Conservation (phyloP, 192 early-diverging fungal species). For the Mortierella claussenii region DNA sequence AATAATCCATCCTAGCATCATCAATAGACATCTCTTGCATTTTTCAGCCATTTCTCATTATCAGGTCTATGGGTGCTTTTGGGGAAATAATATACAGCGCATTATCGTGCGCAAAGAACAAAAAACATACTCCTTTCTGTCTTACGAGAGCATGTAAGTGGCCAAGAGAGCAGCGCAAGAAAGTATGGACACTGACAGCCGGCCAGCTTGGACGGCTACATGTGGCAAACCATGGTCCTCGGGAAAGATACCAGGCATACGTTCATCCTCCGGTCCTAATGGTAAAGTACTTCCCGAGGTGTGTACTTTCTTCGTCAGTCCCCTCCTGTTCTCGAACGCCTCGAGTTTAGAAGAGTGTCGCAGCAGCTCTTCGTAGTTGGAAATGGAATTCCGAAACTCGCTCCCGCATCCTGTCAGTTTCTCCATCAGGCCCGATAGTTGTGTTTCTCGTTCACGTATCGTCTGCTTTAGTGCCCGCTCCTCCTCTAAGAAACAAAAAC, state of each 20-base stretch:
- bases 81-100: background rate
- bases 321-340: too few relatives aligned
- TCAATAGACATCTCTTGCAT: conserved; percentile 42
- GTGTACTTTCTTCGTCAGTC: background rate
- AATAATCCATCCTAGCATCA: conserved; percentile 21
- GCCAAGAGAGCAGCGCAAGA: conserved; percentile 39
- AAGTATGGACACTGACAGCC: conserved; percentile 28
- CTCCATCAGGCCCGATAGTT: conserved; percentile 18
- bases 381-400: too few relatives aligned
- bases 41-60: background rate
- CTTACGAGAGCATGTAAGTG: too few relatives aligned
- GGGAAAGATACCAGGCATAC: conserved; percentile 19
- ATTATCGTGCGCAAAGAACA: background rate
- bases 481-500: too few relatives aligned
- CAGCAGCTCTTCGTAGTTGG: too few relatives aligned
- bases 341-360: too few relatives aligned
- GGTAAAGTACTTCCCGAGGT: background rate
- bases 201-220: conserved; percentile 1
- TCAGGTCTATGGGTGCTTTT: background rate
- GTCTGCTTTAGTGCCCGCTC: conserved; percentile 39
- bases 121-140: background rate
- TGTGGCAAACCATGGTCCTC: background rate
- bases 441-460: conserved; percentile 28
- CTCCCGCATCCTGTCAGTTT: conserved; percentile 32
- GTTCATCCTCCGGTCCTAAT: too few relatives aligned